Percentiles rank a stretch among this genome's conserved stretches.
Evolutionary conservation across 345 rosid genomes (phyloP).

Genomic region (Citrus glauca): DNA sequence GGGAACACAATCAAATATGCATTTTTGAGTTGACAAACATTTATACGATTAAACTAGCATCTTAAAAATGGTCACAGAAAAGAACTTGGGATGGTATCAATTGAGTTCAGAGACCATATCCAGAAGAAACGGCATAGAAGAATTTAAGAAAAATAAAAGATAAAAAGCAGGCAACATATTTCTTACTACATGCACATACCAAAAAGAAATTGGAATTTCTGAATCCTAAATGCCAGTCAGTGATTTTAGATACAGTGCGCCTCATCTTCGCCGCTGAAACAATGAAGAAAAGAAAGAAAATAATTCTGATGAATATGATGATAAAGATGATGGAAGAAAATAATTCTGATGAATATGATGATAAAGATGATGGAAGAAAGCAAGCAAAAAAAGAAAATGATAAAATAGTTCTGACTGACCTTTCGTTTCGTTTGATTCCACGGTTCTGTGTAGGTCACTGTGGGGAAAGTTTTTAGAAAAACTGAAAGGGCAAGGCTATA

Average conservation of each 20-base stretch:
- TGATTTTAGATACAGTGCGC: conserved; percentile 28
- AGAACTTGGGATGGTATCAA: not conserved
- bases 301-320: not conserved
- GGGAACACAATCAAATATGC: not conserved
- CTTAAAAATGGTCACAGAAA: not conserved
- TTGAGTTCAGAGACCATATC: not conserved
- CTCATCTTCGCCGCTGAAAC: conserved; percentile 27
- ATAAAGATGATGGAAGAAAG: too few species aligned
- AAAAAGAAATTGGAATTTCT: conserved; percentile 17
- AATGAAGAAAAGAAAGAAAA: not conserved
- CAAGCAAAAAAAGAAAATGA: not conserved
- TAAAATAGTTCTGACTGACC: not conserved
- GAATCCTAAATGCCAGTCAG: conserved; percentile 22
- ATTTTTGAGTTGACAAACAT: not conserved
- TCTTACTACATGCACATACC: conserved; percentile 10
- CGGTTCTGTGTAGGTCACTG: not conserved
- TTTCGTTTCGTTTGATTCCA: not conserved
- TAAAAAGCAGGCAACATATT: not conserved
- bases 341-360: too few species aligned
- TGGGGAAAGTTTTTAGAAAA: not conserved
- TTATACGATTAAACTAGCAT: not conserved
- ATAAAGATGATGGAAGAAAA: not conserved
- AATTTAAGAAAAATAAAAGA: not conserved
- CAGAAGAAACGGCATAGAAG: too few species aligned
- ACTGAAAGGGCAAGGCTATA: not conserved